phyloP scores from a whole-genome alignment of 1,284 basidiomycete genomes.

The Malassezia globosa region DNA sequence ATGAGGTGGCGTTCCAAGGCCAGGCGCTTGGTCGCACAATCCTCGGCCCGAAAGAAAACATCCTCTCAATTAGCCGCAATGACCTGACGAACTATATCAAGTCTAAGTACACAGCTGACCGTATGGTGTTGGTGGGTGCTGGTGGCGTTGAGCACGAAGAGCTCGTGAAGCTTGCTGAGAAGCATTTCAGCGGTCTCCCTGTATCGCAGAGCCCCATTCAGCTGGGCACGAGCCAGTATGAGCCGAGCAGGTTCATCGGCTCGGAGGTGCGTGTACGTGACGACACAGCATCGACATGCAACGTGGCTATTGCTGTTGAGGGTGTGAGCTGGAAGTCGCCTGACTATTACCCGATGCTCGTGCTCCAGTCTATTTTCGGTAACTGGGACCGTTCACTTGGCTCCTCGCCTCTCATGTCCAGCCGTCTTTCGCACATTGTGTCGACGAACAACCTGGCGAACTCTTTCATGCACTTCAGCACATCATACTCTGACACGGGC shows the following conservation, averaged over 20 bases:
- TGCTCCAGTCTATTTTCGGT: conserved; percentile 93
- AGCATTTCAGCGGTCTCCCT: conserved; percentile 82
- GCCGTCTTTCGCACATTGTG: conserved; percentile 80
- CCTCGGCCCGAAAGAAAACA: conserved; percentile 90
- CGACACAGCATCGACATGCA: conserved; percentile 73
- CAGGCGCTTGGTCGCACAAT: conserved; percentile 94
- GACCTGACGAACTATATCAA: conserved; percentile 87
- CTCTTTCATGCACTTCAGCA: conserved; percentile 98
- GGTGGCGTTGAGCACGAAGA: conserved; percentile 86
- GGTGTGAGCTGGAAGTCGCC: conserved; percentile 95
- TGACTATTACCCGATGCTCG: conserved; percentile 99
- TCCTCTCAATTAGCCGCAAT: conserved; percentile 83
- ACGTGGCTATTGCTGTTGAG: conserved; percentile 93
- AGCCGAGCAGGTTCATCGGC: conserved; percentile 69
- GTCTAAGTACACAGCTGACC: conserved; percentile 95
- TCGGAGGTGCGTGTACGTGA: conserved; percentile 93
- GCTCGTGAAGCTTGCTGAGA: conserved; percentile 86
- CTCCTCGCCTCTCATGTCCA: conserved; percentile 75
- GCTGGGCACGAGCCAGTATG: conserved; percentile 55
- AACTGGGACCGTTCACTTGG: conserved; percentile 99
- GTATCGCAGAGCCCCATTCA: conserved; percentile 76
- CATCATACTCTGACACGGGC: conserved; percentile 98
- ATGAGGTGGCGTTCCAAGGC: conserved; percentile 89
- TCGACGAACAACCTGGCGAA: conserved; percentile 93
- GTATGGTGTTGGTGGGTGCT: conserved; percentile 94